Evolutionary conservation across 305 asterid species (phyloP), one percentile per base, ranked within the genome.

Genomic region (Fraxinus greggii): DNA sequence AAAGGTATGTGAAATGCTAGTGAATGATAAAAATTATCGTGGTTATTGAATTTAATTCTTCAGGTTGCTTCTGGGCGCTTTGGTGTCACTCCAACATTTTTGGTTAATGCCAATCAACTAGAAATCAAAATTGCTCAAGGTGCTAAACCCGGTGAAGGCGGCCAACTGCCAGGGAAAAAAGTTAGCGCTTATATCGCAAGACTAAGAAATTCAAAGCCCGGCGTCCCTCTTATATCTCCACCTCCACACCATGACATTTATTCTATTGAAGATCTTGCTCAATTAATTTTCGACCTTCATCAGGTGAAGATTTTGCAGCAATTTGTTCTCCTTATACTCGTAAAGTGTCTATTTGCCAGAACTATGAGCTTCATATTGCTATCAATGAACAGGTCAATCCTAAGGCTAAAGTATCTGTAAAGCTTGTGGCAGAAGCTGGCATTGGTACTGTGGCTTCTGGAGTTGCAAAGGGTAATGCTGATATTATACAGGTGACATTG

Each of bases 211-310:
- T 90, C 91, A 79, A 88, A 86, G 72, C 92, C 92, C 9, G 92
- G 92, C 38, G 91, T 90, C 36, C 91, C 91, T 78, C 90, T 90
- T 82, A 90, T 90, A 78, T 90, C 92, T 32, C 91, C 92, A 15
- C 92, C 92, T 77, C 92, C 92, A 35, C 92, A 90, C 84, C 92
- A 90, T 84, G 92, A 90, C 80, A 90, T 88, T 79, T 90, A 90
- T 76, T 90, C 92, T 65, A 90, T 88, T 38, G 92, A 90, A 74
- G 92, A 90, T 85, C 92, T 90, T 69, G 92, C 92, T 74, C 92
- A 90, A 79, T 84, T 90, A 77, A 90, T 90, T 84, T 88, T 81
- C 76, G 92, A 90, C 83, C 92, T 90, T 73, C 92, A 89, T 83
- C 91, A 89, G 92, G 92, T 82, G 74, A 75, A 54, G 26, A 70